Evolutionary conservation across 345 rosid species (phyloP), one percentile per base, ranked within the genome.

Genomic region (Alliaria petiolata): DNA sequence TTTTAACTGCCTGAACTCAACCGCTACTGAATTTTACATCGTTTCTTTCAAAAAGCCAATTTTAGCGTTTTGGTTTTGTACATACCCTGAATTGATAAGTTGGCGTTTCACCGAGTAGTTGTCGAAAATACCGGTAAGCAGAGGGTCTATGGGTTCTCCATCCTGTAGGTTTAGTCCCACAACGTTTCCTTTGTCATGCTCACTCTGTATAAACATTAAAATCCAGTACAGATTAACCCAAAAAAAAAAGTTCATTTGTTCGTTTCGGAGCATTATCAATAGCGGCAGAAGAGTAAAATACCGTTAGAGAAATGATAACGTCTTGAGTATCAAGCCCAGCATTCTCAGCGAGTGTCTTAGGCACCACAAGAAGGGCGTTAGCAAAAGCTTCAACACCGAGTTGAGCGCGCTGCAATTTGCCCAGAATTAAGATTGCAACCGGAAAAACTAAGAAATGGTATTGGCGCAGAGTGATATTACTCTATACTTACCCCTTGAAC

Each of bases 381-480:
- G 97, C 99, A 79, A 95, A 92, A 58, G 98, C 99, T 85, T 91
- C 97, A 61, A 95, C 87, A 36, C 99, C 99, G 42, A 95, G 87
- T 72, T 95, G 99, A 70, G 98, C 97, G 14, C 99, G 93, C 99
- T 95, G 87, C 43, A 63, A 62, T 43, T 66, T 5, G 38, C 69
- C 54, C 40, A 76, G 43, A 17, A 44, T 49, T 25, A 22, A 65
- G 26, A 47, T 64, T 34, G 40, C 63, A 63, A 64, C 7, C 43
- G 2, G 16, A 63, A 19, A 42, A 14, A 40, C 2, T 6, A 50
- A 19, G 28, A 56, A 40, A 4, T 47, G 26, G 60, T 25, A 58
- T 34, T 51, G n/a, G n/a, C n/a, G n/a, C n/a, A n/a, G n/a, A n/a
- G n/a, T 26, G 51, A 51, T 25, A 20, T 51, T 50, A 16, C 55